Evolutionary conservation across 2,329 filamentous ascomycete genomes (phyloP), one percentile per base, ranked within the genome.

Genomic region (Alternaria sp.): DNA sequence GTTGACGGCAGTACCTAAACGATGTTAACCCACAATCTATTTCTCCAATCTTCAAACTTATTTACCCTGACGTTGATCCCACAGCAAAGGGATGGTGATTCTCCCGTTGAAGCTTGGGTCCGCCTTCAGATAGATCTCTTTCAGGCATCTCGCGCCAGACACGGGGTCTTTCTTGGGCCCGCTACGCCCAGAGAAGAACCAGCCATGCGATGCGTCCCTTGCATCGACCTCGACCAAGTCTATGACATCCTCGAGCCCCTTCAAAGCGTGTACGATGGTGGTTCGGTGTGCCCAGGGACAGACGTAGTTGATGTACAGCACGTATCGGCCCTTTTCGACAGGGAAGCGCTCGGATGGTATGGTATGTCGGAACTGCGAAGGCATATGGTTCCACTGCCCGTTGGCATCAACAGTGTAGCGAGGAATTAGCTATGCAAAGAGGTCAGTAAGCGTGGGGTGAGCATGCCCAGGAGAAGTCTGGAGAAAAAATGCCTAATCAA

Each of bases 41-140:
- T 26, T 54, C 21, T 7, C 3, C 18, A 9, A 6, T 14, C 3
- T 14, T 6, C 12, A 25, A 15, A n/a, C 2, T 2, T 9, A 28
- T 67, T 11, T 59, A 76, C 74, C 64, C 44, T 83, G 83, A 76
- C 90, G 87, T 76, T 88, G 90, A 69, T 92, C 90, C 83, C 88
- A 92, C 54, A 97, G 84, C 25, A 92, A 87, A 0, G 93, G 93
- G 20, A 97, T 92, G 0, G 92, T 96, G 76, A 93, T 93, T n/a
- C 93, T 86, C 14, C 77, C 76, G 11, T 65, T 69, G 53, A 79
- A 79, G 9, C 66, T 51, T 3, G 88, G 85, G 70, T 94, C 87
- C 7, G 87, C 88, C 66, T 86, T 85, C 78, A 92, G 88, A 82
- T 96, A 96, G 45, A 96, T 78, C 53, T 96, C 84, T 59, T 89